Conservation (phyloP, 805 yeast genomes). For the Candida caryicola region DNA sequence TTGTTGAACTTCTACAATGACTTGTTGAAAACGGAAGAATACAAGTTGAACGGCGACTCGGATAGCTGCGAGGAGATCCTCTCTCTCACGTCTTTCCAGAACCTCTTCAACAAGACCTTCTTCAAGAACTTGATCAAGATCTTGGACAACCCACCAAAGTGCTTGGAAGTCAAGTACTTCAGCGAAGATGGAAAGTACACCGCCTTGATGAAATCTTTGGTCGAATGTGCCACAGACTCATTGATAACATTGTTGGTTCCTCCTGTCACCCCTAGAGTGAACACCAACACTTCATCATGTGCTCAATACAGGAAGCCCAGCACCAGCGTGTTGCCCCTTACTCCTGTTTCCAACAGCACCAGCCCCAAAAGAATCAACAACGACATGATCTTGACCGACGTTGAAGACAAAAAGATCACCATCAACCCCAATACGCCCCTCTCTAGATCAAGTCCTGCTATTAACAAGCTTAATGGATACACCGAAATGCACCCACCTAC, state of each 20-base stretch:
- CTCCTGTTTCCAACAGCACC: slow-evolving; percentile 27
- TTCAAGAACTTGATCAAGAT: slow-evolving; percentile 30
- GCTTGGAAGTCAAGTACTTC: slow-evolving; percentile 45
- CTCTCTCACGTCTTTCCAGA: slow-evolving; percentile 13
- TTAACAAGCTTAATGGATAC: slow-evolving; percentile 2
- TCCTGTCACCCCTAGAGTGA: slow-evolving; percentile 32
- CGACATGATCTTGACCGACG: slow-evolving; percentile 7
- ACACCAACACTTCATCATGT: slow-evolving; percentile 6
- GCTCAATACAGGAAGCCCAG: slow-evolving; percentile 1
- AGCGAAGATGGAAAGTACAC: slow-evolving; percentile 33
- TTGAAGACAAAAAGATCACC: neutral
- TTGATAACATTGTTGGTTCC: slow-evolving; percentile 18
- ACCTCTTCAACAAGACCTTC: slow-evolving; percentile 21
- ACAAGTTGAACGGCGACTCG: slow-evolving; percentile 20
- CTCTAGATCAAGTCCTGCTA: slow-evolving; percentile 9
- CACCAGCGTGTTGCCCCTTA: slow-evolving; percentile 11
- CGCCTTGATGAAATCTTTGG: slow-evolving; percentile 35
- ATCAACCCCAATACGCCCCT: slow-evolving; percentile 9
- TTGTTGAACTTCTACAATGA: slow-evolving; percentile 20
- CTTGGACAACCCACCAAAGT: slow-evolving; percentile 45
- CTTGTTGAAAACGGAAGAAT: slow-evolving; percentile 14
- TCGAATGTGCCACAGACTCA: slow-evolving; percentile 29
- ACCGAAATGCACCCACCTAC: slow-evolving; percentile 12
- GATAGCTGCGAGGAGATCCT: slow-evolving; percentile 16
- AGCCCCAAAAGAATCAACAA: slow-evolving; percentile 16